Percentiles rank a stretch among this genome's conserved stretches.
phyloP scores from a whole-genome alignment of 1,284 basidiomycete species.

The Spongiforma sp. region DNA sequence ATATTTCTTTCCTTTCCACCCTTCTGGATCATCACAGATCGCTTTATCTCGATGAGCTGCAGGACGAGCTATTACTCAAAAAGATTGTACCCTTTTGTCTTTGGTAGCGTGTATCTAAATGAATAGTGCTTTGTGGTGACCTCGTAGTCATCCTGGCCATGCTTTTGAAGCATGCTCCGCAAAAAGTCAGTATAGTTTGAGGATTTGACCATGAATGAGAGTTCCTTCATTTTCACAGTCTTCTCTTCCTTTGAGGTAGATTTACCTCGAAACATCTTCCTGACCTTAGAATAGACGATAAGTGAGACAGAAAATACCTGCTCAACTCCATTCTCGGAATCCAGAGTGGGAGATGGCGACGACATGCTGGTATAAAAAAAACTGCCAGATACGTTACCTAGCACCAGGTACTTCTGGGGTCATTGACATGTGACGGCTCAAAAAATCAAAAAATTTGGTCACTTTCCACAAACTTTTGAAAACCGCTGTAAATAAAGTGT shows the following conservation, averaged over 20 bases:
- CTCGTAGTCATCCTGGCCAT: not conserved
- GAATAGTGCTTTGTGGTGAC: not conserved
- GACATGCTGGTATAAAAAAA: not conserved
- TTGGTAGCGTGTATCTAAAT: slow-evolving; percentile 1
- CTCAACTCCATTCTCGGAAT: not conserved
- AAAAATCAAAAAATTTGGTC: too few relatives aligned
- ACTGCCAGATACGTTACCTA: too few relatives aligned
- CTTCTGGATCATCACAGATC: not conserved
- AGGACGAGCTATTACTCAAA: slow-evolving; percentile 3
- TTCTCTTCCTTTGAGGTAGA: not conserved
- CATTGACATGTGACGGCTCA: too few relatives aligned
- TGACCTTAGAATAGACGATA: slow-evolving; percentile 2
- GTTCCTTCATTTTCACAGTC: not conserved
- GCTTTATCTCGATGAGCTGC: slow-evolving; percentile 7
- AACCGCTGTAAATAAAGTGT: too few relatives aligned
- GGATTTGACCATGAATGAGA: not conserved
- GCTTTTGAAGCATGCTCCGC: not conserved
- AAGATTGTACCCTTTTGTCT: slow-evolving; percentile 1
- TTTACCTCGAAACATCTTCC: not conserved
- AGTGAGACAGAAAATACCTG: slow-evolving; percentile 9
- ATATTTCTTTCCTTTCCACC: not conserved
- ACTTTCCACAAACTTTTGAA: too few relatives aligned
- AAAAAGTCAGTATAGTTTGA: not conserved
- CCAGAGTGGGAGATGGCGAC: not conserved
- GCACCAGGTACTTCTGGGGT: too few relatives aligned